Conservation (phyloP, 23 red algal genomes). For the Gracilaria gracilis region DNA sequence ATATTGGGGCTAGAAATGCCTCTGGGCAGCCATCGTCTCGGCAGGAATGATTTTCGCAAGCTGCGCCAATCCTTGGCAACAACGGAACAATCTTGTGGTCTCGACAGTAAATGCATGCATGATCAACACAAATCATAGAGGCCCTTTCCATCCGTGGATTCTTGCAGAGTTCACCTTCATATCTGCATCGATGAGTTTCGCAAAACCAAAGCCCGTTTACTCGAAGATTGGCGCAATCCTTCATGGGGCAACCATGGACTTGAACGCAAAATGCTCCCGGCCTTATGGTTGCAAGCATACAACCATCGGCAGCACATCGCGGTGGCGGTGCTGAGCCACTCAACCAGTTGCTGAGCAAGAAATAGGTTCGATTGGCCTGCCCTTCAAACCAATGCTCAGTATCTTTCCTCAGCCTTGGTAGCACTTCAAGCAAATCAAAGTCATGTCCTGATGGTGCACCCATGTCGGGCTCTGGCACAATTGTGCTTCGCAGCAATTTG, state of each 20-base stretch:
- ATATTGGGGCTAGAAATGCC: neutral
- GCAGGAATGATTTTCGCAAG: constrained; percentile 48
- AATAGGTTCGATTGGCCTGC: neutral
- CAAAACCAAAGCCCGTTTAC: neutral
- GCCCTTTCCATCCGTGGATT: neutral
- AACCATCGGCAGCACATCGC: constrained; percentile 38
- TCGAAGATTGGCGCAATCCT: neutral
- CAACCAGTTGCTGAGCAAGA: constrained; percentile 52
- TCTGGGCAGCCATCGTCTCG: neutral
- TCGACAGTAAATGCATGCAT: constrained; percentile 25
- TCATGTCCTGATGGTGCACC: neutral
- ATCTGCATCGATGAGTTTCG: constrained; percentile 26
- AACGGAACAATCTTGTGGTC: constrained; percentile 11
- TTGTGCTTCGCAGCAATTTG: constrained; percentile 2
- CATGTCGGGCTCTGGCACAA: neutral
- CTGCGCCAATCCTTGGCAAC: constrained; percentile 5
- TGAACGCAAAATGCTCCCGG: constrained; percentile 10
- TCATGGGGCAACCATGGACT: neutral
- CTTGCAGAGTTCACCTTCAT: neutral
- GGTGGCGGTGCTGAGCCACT: constrained; percentile 32
- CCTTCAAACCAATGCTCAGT: constrained; percentile 48
- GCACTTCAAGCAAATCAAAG: neutral
- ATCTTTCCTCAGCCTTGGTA: neutral
- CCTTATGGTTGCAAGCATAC: constrained; percentile 18
- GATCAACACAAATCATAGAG: constrained; percentile 6